phyloP scores from a whole-genome alignment of 129 eudicot species.

The Solidago caesia region DNA sequence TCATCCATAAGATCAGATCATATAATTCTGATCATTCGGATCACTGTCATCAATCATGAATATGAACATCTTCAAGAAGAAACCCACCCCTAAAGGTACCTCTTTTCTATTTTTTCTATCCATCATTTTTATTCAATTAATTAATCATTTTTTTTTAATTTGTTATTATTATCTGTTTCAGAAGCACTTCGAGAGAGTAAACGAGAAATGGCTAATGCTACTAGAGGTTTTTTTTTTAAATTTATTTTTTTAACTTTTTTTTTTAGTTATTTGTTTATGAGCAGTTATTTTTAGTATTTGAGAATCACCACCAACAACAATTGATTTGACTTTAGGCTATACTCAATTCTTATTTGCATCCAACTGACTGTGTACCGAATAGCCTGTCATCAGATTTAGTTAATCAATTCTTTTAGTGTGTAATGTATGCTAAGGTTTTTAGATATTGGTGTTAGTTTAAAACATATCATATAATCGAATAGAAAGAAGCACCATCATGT shows the following conservation, averaged over 20 bases:
- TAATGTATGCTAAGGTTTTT: slow-evolving; percentile 4
- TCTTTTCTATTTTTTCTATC: slow-evolving; percentile 4
- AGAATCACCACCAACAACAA: background rate
- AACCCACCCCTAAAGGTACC: slow-evolving; percentile 88
- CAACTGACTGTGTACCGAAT: background rate
- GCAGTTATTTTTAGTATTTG: background rate
- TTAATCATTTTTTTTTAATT: slow-evolving; percentile 9
- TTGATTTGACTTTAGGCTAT: background rate
- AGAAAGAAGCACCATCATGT: background rate
- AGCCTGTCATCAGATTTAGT: background rate
- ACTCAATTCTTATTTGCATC: background rate
- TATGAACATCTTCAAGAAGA: slow-evolving; percentile 85
- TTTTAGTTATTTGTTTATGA: too few species aligned
- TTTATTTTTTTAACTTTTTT: too few species aligned
- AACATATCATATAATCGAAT: slow-evolving; percentile 2
- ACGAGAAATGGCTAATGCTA: slow-evolving; percentile 90
- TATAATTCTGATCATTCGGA: slow-evolving; percentile 15
- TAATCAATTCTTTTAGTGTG: background rate
- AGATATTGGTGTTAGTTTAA: background rate
- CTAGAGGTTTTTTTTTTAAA: slow-evolving; percentile 55
- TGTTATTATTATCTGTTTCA: slow-evolving; percentile 35
- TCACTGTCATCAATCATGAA: slow-evolving; percentile 29
- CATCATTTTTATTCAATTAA: background rate
- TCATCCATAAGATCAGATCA: background rate
- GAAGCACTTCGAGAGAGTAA: slow-evolving; percentile 95